Base-by-base conservation (phyloP, 768 basidiomycete genomes). In the Pleurotus eryngii region DNA sequence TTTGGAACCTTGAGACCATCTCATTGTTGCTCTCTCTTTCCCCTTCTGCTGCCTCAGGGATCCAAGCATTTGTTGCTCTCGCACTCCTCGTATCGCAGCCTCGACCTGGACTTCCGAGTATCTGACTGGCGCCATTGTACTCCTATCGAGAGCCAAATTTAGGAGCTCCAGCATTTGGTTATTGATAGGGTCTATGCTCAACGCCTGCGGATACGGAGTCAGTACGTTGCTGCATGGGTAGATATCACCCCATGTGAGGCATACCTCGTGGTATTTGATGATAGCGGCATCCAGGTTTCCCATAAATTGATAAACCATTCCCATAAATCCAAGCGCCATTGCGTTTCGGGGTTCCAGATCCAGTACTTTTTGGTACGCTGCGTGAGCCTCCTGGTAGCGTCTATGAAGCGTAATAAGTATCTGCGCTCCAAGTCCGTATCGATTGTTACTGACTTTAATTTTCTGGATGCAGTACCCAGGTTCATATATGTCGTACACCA, bases 401-500 rank as follows among this genome's bases (percentile, higher is more conserved):
- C 80, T 81, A 49, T 46, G 38, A 42, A 58, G 56, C 40, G 11
- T 49, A 61, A 26, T 50, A 55, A 30, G 20, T 40, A 42, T 45
- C 20, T 4, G 20, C n/a, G 38, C 3, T 2, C 30, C 5, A 50
- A 59, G 11, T 59, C 49, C 20, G 42, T 6, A 22, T 26, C 4
- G 9, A 47, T 46, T 35, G 39, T 39, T 49, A 70, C 85, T 57
- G 60, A 92, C 93, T 82, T 83, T 9, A 90, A 75, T 69, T 91
- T 92, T 17, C 95, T 84, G 62, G 83, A 85, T 54, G 90, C 89
- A 22, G 96, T 97, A 9, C 93, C 97, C 15, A 98, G 81, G 67
- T 98, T 99, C 59, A 96, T 76, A 69, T 92, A 93, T 0, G 95
- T 97, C 9, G 87, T 86, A 0, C 87, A 81, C 95, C 96, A 98